phyloP scores from a whole-genome alignment of 1,284 basidiomycete genomes.

The Malassezia sp. region DNA sequence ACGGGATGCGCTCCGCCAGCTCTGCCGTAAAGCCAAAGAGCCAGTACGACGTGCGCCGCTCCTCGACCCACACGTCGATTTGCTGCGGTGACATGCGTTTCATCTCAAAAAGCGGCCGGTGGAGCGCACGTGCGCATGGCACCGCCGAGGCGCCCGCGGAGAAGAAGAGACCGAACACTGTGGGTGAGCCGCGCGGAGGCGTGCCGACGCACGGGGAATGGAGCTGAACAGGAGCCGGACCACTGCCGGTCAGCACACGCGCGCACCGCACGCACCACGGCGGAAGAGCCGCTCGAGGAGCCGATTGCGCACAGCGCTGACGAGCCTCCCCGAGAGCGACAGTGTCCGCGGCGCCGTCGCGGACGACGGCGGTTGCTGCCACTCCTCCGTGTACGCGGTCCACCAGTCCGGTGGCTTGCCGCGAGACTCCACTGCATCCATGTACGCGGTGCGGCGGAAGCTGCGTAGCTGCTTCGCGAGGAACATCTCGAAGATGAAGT shows the following conservation, averaged over 20 bases:
- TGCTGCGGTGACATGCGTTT: constrained; percentile 41
- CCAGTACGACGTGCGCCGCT: constrained; percentile 32
- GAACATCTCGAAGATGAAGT: constrained; percentile 39
- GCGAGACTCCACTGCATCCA: constrained; percentile 30
- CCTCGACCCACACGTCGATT: constrained; percentile 39
- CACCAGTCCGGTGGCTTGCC: constrained; percentile 41
- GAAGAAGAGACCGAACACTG: constrained; percentile 26
- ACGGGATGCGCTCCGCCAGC: constrained; percentile 35
- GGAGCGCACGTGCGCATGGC: constrained; percentile 23
- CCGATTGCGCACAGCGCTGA: neutral
- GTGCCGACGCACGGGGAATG: neutral
- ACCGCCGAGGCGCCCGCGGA: constrained; percentile 28
- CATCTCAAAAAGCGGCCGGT: constrained; percentile 30
- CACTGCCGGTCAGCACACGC: too few species aligned
- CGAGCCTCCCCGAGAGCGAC: too few species aligned
- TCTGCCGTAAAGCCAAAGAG: constrained; percentile 36
- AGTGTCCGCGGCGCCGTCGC: too few species aligned
- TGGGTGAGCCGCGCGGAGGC: neutral
- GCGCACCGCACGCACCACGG: too few species aligned
- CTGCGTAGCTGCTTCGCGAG: constrained; percentile 25
- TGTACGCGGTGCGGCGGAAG: constrained; percentile 33
- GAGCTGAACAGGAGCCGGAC: constrained; percentile 4
- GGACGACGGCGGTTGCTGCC: constrained; percentile 25
- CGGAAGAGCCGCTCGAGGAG: neutral
- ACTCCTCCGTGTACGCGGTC: constrained; percentile 43